A percentile compares a stretch with the other conserved stretches of the same genome.
These are phyloP conservation scores for Mycena chlorophos DNA, from an alignment of 768 basidiomycete genomes.

Conservation along the genomic window DNA sequence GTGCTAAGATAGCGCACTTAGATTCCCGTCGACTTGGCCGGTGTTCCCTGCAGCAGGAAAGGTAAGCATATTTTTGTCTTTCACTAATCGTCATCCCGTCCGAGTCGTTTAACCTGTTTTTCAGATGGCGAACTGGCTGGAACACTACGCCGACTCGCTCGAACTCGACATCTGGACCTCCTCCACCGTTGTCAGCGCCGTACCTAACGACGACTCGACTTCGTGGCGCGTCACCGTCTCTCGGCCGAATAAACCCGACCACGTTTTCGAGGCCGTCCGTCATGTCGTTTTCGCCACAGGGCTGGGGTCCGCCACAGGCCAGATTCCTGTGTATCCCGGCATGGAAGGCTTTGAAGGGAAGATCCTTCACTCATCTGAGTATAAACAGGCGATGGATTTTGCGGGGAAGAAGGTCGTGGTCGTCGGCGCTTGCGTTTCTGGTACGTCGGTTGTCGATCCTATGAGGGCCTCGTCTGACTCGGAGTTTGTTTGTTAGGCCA, in stretches of 20 bases:
- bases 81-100: background rate
- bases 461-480: no score
- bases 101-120: background rate
- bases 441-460: background rate
- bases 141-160: conserved; percentile 49
- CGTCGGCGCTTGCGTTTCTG: conserved; percentile 68
- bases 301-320: conserved; percentile 43
- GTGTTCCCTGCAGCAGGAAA: conserved; percentile 44
- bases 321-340: conserved; percentile 48
- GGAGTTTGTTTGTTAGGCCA: no score
- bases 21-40: conserved; percentile 50
- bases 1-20: background rate
- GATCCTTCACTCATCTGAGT: conserved; percentile 50
- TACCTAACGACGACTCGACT: conserved; percentile 31
- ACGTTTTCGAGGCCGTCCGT: conserved; percentile 37
- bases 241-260: conserved; percentile 31
- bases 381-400: conserved; percentile 49
- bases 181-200: conserved; percentile 34
- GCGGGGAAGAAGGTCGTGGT: conserved; percentile 65
- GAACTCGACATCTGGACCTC: conserved; percentile 57
- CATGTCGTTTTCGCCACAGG: conserved; percentile 61
- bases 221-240: conserved; percentile 43
- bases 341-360: conserved; percentile 28
- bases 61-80: conserved; percentile 21
- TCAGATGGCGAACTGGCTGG: conserved; percentile 63